Evolutionary conservation across 257 asterid species (phyloP).

Genomic region (Solanum phureja): DNA sequence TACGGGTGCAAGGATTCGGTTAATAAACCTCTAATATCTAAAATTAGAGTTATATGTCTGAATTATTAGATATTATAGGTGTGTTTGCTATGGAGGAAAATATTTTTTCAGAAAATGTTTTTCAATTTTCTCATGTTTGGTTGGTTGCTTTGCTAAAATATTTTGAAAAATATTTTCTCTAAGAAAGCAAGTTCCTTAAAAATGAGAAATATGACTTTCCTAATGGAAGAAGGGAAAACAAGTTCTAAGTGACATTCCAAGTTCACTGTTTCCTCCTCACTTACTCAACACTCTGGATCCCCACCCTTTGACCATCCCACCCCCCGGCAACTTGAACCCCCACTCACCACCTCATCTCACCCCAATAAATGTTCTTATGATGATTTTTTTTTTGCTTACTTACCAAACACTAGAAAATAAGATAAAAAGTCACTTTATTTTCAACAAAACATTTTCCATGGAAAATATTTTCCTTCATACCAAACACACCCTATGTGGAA

Average conservation of each 20-base stretch:
- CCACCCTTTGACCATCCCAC: too few species aligned
- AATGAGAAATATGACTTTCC: neutral
- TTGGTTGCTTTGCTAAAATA: neutral
- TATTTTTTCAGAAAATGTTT: too few species aligned
- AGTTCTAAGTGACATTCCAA: neutral
- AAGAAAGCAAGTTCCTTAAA: neutral
- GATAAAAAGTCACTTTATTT: neutral
- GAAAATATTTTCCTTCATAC: neutral
- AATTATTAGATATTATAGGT: neutral
- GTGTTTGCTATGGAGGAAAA: neutral
- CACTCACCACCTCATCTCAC: neutral
- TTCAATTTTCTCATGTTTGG: neutral
- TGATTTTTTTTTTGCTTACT: neutral
- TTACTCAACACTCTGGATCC: neutral
- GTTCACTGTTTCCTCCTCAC: neutral
- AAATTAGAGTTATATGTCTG: neutral
- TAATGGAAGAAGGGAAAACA: neutral
- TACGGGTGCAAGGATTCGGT: neutral
- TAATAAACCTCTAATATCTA: neutral
- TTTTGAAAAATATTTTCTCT: too few species aligned
- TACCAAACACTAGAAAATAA: neutral
- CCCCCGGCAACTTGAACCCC: neutral
- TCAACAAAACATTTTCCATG: neutral
- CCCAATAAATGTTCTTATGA: neutral
- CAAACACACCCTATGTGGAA: neutral